Evolutionary conservation across 2,329 filamentous ascomycete species (phyloP), one percentile per base, ranked within the genome.

Genomic region (Aureobasidium sp.): DNA sequence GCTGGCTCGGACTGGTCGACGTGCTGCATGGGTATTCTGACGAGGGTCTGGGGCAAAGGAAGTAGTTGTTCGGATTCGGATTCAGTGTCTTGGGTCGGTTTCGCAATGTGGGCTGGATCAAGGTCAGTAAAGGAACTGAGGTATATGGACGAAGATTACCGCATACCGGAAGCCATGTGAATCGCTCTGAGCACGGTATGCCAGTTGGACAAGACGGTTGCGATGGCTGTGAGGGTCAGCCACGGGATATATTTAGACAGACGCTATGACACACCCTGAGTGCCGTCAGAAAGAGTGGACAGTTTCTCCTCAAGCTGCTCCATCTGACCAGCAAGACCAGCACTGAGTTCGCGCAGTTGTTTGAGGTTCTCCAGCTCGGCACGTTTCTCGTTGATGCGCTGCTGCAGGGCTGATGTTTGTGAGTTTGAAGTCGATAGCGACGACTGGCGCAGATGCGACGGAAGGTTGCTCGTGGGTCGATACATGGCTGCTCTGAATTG

Each of bases 181-280:
- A 95, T 92, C 45, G 89, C 89, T 66, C 88, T 82, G 64, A 95
- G 80, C 66, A 95, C 90, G 68, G 90, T 92, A 73, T 92, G 88
- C 90, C 90, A 95, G 73, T 94, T 95, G 59, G 87, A 84, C 71
- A 95, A 79, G 24, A 95, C 90, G n/a, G 87, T 83, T 42, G 90
- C 90, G 69, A 95, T 90, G 64, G 88, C 89, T 91, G 71, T 60
- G 59, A 17, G 24, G 17, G 24, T 24, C 24, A 24, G 24, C 4
- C 24, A 24, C 24, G 24, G 24, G 24, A 2, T 2, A 4, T 4
- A 24, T 24, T 4, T 24, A 24, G 24, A 24, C 2, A 4, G 24
- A 24, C 24, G 24, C 24, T 24, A 24, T 24, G 24, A 61, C 72
- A 64, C 71, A 88, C 88, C 88, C 82, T 94, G 89, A 33, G 90